Percentiles rank a stretch among this genome's conserved stretches.
Conservation (phyloP, 2,329 filamentous ascomycete genomes). For the Xylariaceae sp. region DNA sequence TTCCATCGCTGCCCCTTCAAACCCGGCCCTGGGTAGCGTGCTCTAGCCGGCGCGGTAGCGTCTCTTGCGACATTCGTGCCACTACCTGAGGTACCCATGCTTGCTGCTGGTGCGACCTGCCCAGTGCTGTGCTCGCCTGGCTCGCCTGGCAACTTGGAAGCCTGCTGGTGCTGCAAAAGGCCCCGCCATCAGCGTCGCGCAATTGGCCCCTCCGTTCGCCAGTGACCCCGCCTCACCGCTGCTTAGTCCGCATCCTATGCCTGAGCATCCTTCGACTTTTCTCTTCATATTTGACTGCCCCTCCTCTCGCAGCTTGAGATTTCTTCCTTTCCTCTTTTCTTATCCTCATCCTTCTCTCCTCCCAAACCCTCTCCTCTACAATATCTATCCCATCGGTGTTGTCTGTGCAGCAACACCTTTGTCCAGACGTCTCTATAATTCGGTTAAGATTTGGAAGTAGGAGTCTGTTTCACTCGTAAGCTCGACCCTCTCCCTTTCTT, state of each 20-base stretch:
- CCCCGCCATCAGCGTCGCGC: neutral
- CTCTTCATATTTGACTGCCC: neutral
- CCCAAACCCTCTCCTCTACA: no score
- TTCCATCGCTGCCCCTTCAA: no score
- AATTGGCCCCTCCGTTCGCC: neutral
- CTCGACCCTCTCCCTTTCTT: neutral
- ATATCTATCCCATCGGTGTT: neutral
- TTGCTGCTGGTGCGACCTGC: no score
- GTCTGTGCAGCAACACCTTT: neutral
- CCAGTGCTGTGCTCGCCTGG: no score
- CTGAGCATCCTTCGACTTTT: neutral
- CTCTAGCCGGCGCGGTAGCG: no score
- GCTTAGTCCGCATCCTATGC: neutral
- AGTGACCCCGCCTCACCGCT: conserved; percentile 1
- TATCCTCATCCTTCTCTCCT: neutral
- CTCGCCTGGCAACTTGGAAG: no score
- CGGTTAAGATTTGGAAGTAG: neutral
- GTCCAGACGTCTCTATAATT: neutral
- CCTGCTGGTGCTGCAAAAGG: no score
- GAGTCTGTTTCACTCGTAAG: conserved; percentile 16
- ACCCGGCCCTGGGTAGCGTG: no score
- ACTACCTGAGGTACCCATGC: no score
- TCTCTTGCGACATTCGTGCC: no score
- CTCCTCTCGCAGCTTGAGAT: neutral
- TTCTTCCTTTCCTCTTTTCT: neutral